Evolutionary conservation across 768 basidiomycete species (phyloP).

Genomic region (Tulasnella sp.): DNA sequence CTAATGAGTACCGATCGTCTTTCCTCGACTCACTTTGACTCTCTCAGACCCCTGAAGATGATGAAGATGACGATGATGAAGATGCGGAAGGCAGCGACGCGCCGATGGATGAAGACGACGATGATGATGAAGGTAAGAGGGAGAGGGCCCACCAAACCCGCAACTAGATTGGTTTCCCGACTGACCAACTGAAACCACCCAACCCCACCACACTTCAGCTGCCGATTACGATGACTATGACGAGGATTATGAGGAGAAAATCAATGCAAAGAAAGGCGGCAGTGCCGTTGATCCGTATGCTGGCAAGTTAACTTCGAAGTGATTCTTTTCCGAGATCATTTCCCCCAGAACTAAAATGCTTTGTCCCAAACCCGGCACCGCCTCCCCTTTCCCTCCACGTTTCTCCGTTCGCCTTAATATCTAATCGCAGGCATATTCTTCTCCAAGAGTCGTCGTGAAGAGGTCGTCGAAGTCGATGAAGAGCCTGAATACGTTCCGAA

Average conservation of each 20-base stretch:
- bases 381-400: constrained; percentile 9
- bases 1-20: background rate
- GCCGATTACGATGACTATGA: constrained; percentile 72
- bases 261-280: constrained; percentile 40
- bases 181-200: background rate
- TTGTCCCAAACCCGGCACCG: background rate
- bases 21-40: background rate
- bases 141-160: background rate
- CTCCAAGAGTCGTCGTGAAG: constrained; percentile 88
- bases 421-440: constrained; percentile 87
- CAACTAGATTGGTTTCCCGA: background rate
- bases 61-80: constrained; percentile 46
- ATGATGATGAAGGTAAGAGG: constrained; percentile 35
- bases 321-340: background rate
- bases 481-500: constrained; percentile 54
- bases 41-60: constrained; percentile 42
- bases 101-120: constrained; percentile 41
- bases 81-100: constrained; percentile 33
- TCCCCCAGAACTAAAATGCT: background rate
- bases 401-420: no score
- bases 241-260: constrained; percentile 62
- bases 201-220: constrained; percentile 23
- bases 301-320: constrained; percentile 44
- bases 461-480: constrained; percentile 89
- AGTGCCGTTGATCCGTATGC: constrained; percentile 83